Percentiles rank a stretch among this genome's conserved stretches.
Evolutionary conservation across 2,329 filamentous ascomycete species (phyloP).

Genomic region (Sporothrix mexicana): DNA sequence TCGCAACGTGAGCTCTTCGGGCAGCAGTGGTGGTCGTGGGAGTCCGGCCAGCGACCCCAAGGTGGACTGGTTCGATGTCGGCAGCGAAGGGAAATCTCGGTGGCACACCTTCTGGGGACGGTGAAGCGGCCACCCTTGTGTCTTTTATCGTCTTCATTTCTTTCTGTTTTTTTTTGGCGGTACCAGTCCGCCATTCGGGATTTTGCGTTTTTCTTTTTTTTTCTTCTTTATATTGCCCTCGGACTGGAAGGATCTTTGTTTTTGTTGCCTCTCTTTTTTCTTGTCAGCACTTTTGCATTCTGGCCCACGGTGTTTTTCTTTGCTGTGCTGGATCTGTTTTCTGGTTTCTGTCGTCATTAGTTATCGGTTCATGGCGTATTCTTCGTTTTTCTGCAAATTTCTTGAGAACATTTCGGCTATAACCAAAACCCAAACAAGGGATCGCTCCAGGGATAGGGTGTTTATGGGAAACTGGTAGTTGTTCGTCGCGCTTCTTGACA

Average conservation of each 20-base stretch:
- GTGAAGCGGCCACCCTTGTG: neutral
- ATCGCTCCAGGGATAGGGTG: too few relatives aligned
- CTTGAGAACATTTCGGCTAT: neutral
- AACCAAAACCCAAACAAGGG: neutral
- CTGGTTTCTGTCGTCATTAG: neutral
- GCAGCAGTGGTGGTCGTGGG: too few relatives aligned
- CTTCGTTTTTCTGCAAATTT: neutral
- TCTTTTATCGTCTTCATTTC: neutral
- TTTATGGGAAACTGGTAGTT: neutral
- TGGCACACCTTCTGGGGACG: neutral
- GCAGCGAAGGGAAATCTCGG: neutral
- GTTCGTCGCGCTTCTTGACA: neutral
- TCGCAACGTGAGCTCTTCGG: neutral
- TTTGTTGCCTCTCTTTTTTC: constrained; percentile 16
- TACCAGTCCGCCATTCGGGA: neutral
- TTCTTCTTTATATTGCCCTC: neutral
- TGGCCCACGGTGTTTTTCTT: constrained; percentile 14
- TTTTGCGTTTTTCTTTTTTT: too few relatives aligned
- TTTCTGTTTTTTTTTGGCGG: neutral
- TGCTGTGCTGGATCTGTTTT: neutral
- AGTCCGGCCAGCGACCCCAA: too few relatives aligned
- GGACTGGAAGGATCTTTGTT: neutral
- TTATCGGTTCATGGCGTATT: neutral
- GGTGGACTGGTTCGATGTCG: neutral
- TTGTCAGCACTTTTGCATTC: neutral